Evolutionary conservation across 352 stramenopile genomes (phyloP).

Genomic region (Pythium monospermum): DNA sequence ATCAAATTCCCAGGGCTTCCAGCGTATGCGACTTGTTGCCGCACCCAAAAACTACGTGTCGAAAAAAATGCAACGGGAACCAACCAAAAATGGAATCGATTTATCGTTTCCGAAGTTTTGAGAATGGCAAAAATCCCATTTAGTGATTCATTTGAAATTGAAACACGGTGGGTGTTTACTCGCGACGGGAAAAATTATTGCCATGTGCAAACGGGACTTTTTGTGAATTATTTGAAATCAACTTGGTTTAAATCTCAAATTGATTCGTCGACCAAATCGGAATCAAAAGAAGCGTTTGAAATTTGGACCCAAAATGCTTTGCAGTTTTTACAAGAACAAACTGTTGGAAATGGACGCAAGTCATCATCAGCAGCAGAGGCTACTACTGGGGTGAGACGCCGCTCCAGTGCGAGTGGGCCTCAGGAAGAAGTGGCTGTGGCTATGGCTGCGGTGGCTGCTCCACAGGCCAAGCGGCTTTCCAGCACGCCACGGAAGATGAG

Average conservation of each 20-base stretch:
- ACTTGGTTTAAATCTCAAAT: constrained; percentile 86
- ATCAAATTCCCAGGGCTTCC: constrained; percentile 35
- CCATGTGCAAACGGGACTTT: constrained; percentile 59
- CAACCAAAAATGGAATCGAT: constrained; percentile 28
- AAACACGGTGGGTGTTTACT: constrained; percentile 74
- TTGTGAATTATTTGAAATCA: constrained; percentile 75
- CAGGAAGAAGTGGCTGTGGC: too few species aligned
- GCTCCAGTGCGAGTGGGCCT: too few species aligned
- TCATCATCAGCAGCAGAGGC: too few species aligned
- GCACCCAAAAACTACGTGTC: constrained; percentile 26
- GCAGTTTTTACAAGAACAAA: constrained; percentile 35
- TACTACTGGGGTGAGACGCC: too few species aligned
- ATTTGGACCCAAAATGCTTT: constrained; percentile 51
- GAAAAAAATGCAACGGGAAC: constrained; percentile 12
- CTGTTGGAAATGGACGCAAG: too few species aligned
- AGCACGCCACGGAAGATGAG: too few species aligned
- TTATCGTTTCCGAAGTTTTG: constrained; percentile 58
- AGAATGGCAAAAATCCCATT: constrained; percentile 78
- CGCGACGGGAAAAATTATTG: constrained; percentile 70
- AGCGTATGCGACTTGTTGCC: constrained; percentile 25
- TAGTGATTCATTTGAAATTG: constrained; percentile 81
- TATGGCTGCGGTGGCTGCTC: too few species aligned
- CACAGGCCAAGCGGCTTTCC: too few species aligned
- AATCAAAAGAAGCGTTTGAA: constrained; percentile 67
- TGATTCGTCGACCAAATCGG: constrained; percentile 63